Conservation (phyloP, 2,329 filamentous ascomycete genomes). For the Pseudogymnoascus sp. region DNA sequence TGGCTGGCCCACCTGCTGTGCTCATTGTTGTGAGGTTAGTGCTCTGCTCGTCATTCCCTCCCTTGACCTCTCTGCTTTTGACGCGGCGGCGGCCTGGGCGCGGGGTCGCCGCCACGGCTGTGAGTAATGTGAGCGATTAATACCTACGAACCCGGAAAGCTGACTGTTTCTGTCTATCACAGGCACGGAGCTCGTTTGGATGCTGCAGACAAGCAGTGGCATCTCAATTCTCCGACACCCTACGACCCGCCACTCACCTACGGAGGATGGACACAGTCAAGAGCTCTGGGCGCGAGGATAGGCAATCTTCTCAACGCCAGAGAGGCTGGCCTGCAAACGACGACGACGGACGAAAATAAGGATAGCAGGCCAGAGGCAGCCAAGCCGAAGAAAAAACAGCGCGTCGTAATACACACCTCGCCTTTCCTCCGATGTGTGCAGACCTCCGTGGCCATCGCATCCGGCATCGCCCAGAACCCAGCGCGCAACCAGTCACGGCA, state of each 20-base stretch:
- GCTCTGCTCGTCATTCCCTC: neutral
- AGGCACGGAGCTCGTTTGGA: constrained; percentile 92
- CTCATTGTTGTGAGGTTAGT: constrained; percentile 46
- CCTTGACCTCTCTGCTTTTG: neutral
- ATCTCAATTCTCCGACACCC: constrained; percentile 83
- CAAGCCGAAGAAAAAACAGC: constrained; percentile 56
- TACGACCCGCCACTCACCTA: constrained; percentile 96
- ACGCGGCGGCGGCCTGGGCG: neutral
- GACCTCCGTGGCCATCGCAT: constrained; percentile 80
- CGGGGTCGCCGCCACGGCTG: neutral
- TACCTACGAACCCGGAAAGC: neutral
- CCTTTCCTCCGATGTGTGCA: constrained; percentile 90
- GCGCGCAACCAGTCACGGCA: constrained; percentile 26
- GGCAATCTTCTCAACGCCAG: constrained; percentile 60
- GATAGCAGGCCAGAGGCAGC: constrained; percentile 21
- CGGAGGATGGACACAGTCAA: constrained; percentile 84
- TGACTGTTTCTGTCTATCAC: constrained; percentile 1
- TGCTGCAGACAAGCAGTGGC: constrained; percentile 91
- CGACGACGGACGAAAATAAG: constrained; percentile 23
- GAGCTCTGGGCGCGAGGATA: constrained; percentile 75
- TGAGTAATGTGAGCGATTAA: constrained; percentile 4
- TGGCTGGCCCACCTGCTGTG: constrained; percentile 45
- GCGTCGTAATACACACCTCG: constrained; percentile 84
- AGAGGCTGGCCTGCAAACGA: constrained; percentile 30
- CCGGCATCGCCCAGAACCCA: constrained; percentile 67